Base-by-base conservation (phyloP, 805 yeast species). In the Schizosaccharomyces japonicus region DNA sequence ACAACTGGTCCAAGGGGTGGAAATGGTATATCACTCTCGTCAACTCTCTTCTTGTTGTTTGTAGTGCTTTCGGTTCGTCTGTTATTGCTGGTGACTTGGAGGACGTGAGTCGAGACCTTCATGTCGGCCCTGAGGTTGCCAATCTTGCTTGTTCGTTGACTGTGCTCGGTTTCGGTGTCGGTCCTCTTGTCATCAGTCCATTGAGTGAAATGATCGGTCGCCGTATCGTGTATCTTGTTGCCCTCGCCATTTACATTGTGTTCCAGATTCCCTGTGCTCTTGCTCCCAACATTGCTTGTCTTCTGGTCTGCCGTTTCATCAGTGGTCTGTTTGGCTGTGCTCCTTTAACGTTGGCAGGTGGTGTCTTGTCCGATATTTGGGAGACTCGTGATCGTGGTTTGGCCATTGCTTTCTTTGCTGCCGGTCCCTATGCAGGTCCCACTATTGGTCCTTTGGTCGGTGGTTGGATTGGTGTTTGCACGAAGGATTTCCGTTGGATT, bases 51-150 rank as follows among this genome's bases (percentile, higher is more conserved):
- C 68, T 80, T 52, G 95, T 85, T 47, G 76, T 85, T 49, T 72
- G 83, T 56, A 94, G 87, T 28, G 95, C 95, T 1, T 84, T 81
- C 60, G 95, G 95, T 36, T 81, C 94, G 3, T 79, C 95, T 1
- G 79, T 87, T 58, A 78, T 82, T 55, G 78, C 94, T 25, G 93
- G 94, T 55, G 90, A 92, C 42, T 64, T 85, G 45, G 71, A 68
- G n/a, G 66, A 78, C 15, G 74, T 82, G 51, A 64, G 66, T 51
- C 77, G 77, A 11, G 69, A 74, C 55, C 82, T 68, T 60, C 63
- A 73, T 51, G 94, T 84, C 21, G 72, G 80, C 13, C 59, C 65
- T 1, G 94, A 80, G 60, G 95, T 83, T 19, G 73, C 94, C 7
- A 76, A 75, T 30, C 66, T 84, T 53, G 65, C 87, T 0, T 80